phyloP scores from a whole-genome alignment of 2,329 filamentous ascomycete species.

The Sclerotinia nivalis region DNA sequence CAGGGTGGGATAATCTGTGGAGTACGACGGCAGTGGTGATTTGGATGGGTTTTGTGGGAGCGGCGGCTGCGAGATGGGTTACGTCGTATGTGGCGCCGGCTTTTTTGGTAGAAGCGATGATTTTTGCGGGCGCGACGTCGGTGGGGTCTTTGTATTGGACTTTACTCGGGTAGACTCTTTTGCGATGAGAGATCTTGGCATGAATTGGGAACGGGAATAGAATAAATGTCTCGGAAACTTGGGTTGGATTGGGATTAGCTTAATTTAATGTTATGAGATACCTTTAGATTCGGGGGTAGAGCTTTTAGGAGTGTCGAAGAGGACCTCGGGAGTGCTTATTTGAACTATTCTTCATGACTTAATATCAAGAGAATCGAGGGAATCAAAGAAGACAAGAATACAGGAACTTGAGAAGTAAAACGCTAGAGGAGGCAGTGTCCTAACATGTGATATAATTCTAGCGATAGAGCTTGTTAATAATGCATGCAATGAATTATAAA shows the following conservation, averaged over 20 bases:
- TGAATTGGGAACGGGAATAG: not conserved
- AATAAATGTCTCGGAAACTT: not conserved
- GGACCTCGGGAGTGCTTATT: no score
- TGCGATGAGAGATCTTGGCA: not conserved
- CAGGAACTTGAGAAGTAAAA: no score
- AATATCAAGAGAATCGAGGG: no score
- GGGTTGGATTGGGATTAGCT: not conserved
- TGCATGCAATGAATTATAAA: no score
- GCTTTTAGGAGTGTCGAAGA: no score
- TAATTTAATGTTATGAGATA: not conserved
- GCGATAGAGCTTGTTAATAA: no score
- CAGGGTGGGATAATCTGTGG: constrained; percentile 27
- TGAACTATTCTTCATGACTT: no score
- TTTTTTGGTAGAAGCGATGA: constrained; percentile 26
- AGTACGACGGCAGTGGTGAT: constrained; percentile 25
- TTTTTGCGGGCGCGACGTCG: constrained; percentile 17
- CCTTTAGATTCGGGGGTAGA: not conserved
- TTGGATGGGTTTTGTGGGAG: constrained; percentile 31
- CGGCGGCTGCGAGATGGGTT: constrained; percentile 24
- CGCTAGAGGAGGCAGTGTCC: no score
- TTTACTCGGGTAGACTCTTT: constrained; percentile 17
- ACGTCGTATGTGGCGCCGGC: constrained; percentile 16
- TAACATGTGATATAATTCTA: no score
- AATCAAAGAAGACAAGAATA: no score
- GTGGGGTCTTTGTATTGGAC: constrained; percentile 24